Evolutionary conservation across 2,329 filamentous ascomycete species (phyloP), one percentile per base, ranked within the genome.

Genomic region (Tolypocladium nubicola): DNA sequence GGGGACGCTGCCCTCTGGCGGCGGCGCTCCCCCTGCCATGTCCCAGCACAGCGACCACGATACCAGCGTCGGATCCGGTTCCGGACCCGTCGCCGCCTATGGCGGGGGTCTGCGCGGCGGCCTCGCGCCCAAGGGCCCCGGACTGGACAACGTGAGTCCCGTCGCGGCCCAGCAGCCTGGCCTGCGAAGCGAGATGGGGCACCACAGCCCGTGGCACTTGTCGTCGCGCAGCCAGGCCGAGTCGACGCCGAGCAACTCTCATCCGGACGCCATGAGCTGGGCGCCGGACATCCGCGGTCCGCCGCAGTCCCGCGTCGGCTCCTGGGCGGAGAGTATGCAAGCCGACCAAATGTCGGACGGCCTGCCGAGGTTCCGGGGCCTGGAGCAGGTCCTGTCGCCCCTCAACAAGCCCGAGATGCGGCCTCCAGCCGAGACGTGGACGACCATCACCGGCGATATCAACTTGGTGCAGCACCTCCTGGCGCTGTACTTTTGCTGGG

Each of bases 401-500:
- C 64, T 75, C 16, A 73, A 75, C 30, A 64, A 74, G 38, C 70
- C 77, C 0, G 75, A 77, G 41, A 70, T 74, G 64, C 74, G 74
- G 60, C 67, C 73, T 0, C 71, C 77, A 0, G 64, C 74, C 0
- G 69, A 65, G 4, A 75, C 74, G 0, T 89, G 86, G 86, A 88
- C 86, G 1, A 74, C 65, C 43, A 77, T 88, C 26, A 87, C 84
- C 2, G 65, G 69, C 3, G 84, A 89, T 61, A 64, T 74, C 14
- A 71, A 68, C 14, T 76, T 89, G 37, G 81, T 89, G 1, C 77
- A 84, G 60, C 84, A 86, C 63, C 74, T 89, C 11, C 71, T 89
- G 55, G 77, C 80, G 0, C 73, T 88, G 38, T 89, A 89, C 70
- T 89, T 89, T 62, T 87, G 85, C 73, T 90, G 87, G 81, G 83